Conservation (phyloP, 169 alveolate genomes). For the Haemoproteus tartakovskyi region DNA sequence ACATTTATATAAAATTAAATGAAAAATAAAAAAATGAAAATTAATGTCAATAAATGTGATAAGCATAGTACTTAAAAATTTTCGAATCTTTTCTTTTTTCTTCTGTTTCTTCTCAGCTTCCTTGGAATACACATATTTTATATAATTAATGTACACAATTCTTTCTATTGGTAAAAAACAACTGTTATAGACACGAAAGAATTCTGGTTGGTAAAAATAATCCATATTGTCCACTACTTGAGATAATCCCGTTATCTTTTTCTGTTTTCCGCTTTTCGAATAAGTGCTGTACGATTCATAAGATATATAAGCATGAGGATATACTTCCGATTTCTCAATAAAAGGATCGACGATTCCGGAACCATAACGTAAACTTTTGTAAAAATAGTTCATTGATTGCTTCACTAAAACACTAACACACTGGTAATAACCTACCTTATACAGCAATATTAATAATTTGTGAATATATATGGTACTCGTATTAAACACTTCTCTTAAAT, state of each 20-base stretch:
- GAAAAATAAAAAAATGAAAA: slow-evolving; percentile 48
- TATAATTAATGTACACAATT: slow-evolving; percentile 36
- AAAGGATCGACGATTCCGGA: too few relatives aligned
- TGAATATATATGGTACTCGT: slow-evolving; percentile 14
- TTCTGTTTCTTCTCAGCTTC: too few relatives aligned
- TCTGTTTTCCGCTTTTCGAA: too few relatives aligned
- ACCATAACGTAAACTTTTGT: too few relatives aligned
- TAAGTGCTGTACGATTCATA: too few relatives aligned
- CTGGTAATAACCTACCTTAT: slow-evolving; percentile 43
- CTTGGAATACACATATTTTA: slow-evolving; percentile 24
- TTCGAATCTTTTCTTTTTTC: slow-evolving; percentile 45
- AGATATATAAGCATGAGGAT: too few relatives aligned
- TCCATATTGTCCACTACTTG: too few relatives aligned
- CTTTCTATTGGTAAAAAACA: slow-evolving; percentile 46
- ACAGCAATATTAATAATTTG: slow-evolving; percentile 32
- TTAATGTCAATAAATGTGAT: slow-evolving; percentile 28
- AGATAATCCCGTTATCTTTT: too few relatives aligned
- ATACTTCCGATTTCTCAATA: too few relatives aligned
- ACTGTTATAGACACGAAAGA: too few relatives aligned
- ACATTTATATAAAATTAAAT: slow-evolving; percentile 57
- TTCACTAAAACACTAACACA: slow-evolving; percentile 40
- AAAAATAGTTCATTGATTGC: too few relatives aligned
- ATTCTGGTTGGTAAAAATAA: too few relatives aligned
- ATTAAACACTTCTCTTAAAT: slow-evolving; percentile 31
- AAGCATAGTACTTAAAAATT: slow-evolving; percentile 14